Percentiles rank a stretch among this genome's conserved stretches.
These are phyloP conservation scores for Dictyophora rubrovolvata DNA, from an alignment of 768 basidiomycete genomes.

Conservation along the genomic window DNA sequence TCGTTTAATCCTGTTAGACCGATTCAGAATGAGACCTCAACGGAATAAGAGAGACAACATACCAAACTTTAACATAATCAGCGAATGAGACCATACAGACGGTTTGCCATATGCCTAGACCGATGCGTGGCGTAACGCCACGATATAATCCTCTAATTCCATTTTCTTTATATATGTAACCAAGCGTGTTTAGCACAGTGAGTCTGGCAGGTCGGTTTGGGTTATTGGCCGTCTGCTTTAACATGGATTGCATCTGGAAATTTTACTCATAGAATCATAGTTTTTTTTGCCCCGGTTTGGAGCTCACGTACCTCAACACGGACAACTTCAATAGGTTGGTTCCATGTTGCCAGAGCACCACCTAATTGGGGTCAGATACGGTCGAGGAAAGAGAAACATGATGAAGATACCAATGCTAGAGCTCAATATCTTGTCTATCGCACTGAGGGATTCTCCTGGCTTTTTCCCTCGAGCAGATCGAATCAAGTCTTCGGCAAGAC, in stretches of 20 bases:
- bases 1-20: conserved; percentile 39
- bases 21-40: neutral
- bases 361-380: conserved; percentile 20
- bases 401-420: conserved; percentile 54
- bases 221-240: conserved; percentile 54
- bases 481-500: conserved; percentile 77
- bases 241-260: conserved; percentile 95
- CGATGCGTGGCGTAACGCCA: conserved; percentile 95
- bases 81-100: conserved; percentile 99
- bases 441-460: conserved; percentile 62
- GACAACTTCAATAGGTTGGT: conserved; percentile 96
- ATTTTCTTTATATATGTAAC: conserved; percentile 94
- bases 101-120: conserved; percentile 93
- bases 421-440: conserved; percentile 78
- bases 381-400: neutral
- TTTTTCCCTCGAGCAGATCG: conserved; percentile 68
- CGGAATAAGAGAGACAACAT: conserved; percentile 10
- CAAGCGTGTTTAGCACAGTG: conserved; percentile 83
- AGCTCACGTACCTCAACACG: conserved; percentile 69
- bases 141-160: conserved; percentile 95
- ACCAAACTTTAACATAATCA: conserved; percentile 90
- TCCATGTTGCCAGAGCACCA: conserved; percentile 97
- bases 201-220: conserved; percentile 83
- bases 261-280: neutral
- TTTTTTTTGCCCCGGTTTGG: neutral